phyloP scores from a whole-genome alignment of 2,329 filamentous ascomycete genomes.

The Penicillium sclerotiorum region DNA sequence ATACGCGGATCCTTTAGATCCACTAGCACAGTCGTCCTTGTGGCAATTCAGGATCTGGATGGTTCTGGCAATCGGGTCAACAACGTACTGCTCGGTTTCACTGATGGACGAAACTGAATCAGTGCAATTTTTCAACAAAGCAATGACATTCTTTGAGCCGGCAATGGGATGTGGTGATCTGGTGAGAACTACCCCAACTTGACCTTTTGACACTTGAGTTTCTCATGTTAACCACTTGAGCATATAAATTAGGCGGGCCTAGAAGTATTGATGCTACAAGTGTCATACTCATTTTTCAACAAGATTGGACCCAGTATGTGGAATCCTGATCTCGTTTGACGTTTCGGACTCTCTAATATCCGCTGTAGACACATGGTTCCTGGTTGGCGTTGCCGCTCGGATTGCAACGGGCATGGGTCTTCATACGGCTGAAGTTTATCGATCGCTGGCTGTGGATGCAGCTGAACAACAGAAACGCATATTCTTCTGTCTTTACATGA shows the following conservation, averaged over 20 bases:
- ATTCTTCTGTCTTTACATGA: constrained; percentile 55
- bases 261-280: constrained; percentile 50
- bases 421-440: constrained; percentile 42
- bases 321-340: too few relatives aligned
- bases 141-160: constrained; percentile 46
- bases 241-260: constrained; percentile 42
- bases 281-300: constrained; percentile 55
- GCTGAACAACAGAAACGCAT: constrained; percentile 46
- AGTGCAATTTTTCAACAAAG: constrained; percentile 48
- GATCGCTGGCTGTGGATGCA: constrained; percentile 34
- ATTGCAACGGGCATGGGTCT: constrained; percentile 50
- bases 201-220: too few relatives aligned
- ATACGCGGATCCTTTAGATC: constrained; percentile 33
- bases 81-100: constrained; percentile 48
- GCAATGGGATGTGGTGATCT: constrained; percentile 44
- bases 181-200: constrained; percentile 29
- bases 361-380: constrained; percentile 48
- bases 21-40: constrained; percentile 35
- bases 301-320: constrained; percentile 50
- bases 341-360: neutral
- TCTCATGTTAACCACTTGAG: too few relatives aligned
- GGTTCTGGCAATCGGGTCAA: constrained; percentile 53
- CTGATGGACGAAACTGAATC: constrained; percentile 49
- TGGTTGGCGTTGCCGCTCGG: constrained; percentile 49
- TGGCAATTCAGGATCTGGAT: constrained; percentile 52